phyloP scores from a whole-genome alignment of 768 basidiomycete species.

The Epithele typhae region DNA sequence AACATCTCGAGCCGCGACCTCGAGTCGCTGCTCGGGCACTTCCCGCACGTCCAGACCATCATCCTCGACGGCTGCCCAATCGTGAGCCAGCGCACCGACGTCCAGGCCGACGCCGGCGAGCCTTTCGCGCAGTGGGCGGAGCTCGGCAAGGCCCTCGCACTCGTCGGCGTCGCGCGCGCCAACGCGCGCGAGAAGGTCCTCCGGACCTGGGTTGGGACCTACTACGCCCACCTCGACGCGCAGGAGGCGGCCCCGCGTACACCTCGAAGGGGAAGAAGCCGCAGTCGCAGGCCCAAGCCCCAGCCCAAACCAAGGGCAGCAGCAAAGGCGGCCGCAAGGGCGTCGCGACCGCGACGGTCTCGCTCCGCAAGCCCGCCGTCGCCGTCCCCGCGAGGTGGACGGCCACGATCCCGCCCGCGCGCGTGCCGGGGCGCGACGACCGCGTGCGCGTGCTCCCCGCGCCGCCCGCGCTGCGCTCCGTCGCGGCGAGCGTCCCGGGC shows the following conservation, averaged over 20 bases:
- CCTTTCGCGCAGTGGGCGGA: constrained; percentile 53
- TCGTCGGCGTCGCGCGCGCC: constrained; percentile 56
- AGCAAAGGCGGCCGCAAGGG: constrained; percentile 47
- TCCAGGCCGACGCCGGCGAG: constrained; percentile 46
- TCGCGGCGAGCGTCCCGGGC: constrained; percentile 38
- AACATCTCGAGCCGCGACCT: constrained; percentile 49
- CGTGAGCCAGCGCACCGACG: constrained; percentile 23
- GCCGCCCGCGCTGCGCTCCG: constrained; percentile 41
- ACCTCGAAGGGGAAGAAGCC: not conserved
- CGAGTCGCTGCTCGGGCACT: constrained; percentile 47
- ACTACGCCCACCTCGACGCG: constrained; percentile 1
- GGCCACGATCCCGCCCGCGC: not conserved
- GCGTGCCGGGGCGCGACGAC: constrained; percentile 14
- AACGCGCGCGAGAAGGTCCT: constrained; percentile 65
- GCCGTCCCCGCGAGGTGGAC: not conserved
- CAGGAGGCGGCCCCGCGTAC: not conserved
- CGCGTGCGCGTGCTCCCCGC: constrained; percentile 59
- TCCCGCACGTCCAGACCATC: constrained; percentile 54
- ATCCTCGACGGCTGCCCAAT: constrained; percentile 61
- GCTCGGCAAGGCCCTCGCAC: constrained; percentile 57
- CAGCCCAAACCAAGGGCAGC: no score
- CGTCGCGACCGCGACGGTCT: constrained; percentile 62
- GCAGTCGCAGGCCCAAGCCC: no score
- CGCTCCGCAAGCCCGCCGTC: constrained; percentile 31
- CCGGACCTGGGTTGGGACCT: constrained; percentile 43